These are phyloP conservation scores for Gloeopeniophorella convolvens DNA, from an alignment of 768 basidiomycete genomes.

Conservation along the genomic window DNA sequence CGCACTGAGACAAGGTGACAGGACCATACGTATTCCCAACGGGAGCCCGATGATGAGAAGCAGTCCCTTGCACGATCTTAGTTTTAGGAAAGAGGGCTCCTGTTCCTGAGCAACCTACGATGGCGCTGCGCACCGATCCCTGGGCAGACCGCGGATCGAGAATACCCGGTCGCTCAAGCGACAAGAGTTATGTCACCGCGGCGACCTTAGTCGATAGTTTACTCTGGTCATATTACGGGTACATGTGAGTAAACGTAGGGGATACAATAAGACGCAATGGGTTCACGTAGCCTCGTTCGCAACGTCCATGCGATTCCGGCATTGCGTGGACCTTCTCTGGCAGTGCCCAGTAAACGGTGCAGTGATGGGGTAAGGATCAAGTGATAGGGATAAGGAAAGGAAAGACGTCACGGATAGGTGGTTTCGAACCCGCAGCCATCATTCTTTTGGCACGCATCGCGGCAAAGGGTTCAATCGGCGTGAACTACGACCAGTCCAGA, in stretches of 20 bases:
- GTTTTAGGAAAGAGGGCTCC: too few species aligned
- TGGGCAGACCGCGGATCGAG: too few species aligned
- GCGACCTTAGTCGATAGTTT: conserved; percentile 8
- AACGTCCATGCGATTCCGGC: conserved; percentile 9
- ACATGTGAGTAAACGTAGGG: conserved; percentile 17
- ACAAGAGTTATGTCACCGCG: conserved; percentile 11
- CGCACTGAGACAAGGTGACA: too few species aligned
- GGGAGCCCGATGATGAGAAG: too few species aligned
- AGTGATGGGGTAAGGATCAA: conserved; percentile 9
- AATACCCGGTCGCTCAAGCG: too few species aligned
- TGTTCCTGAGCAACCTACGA: too few species aligned
- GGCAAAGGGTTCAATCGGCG: too few species aligned
- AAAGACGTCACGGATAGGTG: conserved; percentile 19
- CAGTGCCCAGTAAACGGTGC: conserved; percentile 5
- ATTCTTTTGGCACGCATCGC: conserved; percentile 13
- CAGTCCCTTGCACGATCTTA: too few species aligned
- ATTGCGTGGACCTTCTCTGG: conserved; percentile 5
- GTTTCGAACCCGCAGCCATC: conserved; percentile 9
- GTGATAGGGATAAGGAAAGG: conserved; percentile 9
- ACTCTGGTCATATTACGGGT: conserved; percentile 20
- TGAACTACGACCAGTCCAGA: too few species aligned
- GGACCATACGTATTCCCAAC: too few species aligned
- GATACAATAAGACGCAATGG: conserved; percentile 14
- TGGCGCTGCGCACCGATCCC: too few species aligned
- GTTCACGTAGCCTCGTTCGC: conserved; percentile 19